phyloP scores from a whole-genome alignment of 1,139 yeast species.

The Spathaspora sp. region DNA sequence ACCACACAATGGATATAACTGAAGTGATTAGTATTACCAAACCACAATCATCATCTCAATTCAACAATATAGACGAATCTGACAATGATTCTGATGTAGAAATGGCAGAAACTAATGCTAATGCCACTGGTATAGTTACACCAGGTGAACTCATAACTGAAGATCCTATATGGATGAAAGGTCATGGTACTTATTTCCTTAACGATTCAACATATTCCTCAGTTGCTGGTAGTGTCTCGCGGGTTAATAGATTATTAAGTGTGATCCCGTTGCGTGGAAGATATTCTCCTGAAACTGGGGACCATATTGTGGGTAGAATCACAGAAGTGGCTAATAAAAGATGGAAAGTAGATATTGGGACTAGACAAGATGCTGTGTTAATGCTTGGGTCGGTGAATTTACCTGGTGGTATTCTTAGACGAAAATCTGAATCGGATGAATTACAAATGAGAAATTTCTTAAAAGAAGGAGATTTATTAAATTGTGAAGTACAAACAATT shows the following conservation, averaged over 20 bases:
- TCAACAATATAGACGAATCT: conserved; percentile 9
- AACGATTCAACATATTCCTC: conserved; percentile 77
- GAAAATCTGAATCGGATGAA: conserved; percentile 94
- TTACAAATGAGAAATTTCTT: conserved; percentile 91
- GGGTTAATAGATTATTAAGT: conserved; percentile 83
- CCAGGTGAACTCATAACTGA: conserved; percentile 98
- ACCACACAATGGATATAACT: conserved; percentile 21
- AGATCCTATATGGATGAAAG: conserved; percentile 98
- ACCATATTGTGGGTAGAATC: conserved; percentile 90
- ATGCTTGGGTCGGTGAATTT: conserved; percentile 94
- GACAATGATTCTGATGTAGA: conserved; percentile 27
- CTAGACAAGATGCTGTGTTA: conserved; percentile 85
- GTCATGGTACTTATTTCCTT: conserved; percentile 91
- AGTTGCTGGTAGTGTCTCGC: conserved; percentile 85
- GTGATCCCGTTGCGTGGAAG: conserved; percentile 86
- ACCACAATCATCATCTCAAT: conserved; percentile 21
- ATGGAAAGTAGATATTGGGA: conserved; percentile 97
- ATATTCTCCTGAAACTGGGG: conserved; percentile 93
- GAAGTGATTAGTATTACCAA: conserved; percentile 41
- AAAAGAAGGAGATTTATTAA: conserved; percentile 94
- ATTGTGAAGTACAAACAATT: conserved; percentile 93
- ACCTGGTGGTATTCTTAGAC: conserved; percentile 94
- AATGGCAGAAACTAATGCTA: conserved; percentile 29
- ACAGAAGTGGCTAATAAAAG: conserved; percentile 92
- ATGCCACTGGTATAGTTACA: conserved; percentile 53